These are phyloP conservation scores for Talaromyces pinophilus DNA, from an alignment of 2,329 filamentous ascomycete species.

Conservation along the genomic window DNA sequence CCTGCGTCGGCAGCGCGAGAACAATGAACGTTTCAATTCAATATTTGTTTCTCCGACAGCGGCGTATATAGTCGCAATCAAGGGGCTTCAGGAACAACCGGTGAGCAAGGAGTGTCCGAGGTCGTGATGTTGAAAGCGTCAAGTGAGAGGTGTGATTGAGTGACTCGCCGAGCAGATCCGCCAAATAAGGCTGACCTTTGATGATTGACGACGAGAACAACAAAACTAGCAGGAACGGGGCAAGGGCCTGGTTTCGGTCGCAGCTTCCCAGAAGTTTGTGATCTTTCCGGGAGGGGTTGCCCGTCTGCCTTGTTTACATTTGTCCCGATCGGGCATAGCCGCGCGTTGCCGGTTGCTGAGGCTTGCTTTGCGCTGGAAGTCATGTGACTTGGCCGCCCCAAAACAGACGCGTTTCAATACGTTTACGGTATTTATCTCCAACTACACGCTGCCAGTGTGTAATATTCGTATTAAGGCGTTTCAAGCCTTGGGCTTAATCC, in stretches of 20 bases:
- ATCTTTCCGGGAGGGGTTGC: constrained; percentile 22
- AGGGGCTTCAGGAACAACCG: constrained; percentile 12
- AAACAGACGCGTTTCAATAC: background rate
- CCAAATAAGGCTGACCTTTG: constrained; percentile 19
- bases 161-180: background rate
- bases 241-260: constrained; percentile 16
- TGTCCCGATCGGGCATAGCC: constrained; percentile 41
- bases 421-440: background rate
- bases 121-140: background rate
- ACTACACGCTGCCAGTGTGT: background rate
- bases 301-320: constrained; percentile 38
- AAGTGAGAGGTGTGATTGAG: background rate
- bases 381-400: constrained; percentile 11
- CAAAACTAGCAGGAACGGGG: constrained; percentile 15
- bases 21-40: background rate
- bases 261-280: constrained; percentile 15
- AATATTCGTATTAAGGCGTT: background rate
- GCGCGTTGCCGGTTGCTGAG: constrained; percentile 18
- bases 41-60: background rate
- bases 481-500: background rate
- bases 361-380: constrained; percentile 1
- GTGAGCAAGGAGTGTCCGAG: constrained; percentile 3
- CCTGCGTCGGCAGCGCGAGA: constrained; percentile 38
- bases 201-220: constrained; percentile 4
- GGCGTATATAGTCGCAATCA: constrained; percentile 23